Base-by-base conservation (phyloP, 179 eudicot genomes). In the Silene vulgaris region DNA sequence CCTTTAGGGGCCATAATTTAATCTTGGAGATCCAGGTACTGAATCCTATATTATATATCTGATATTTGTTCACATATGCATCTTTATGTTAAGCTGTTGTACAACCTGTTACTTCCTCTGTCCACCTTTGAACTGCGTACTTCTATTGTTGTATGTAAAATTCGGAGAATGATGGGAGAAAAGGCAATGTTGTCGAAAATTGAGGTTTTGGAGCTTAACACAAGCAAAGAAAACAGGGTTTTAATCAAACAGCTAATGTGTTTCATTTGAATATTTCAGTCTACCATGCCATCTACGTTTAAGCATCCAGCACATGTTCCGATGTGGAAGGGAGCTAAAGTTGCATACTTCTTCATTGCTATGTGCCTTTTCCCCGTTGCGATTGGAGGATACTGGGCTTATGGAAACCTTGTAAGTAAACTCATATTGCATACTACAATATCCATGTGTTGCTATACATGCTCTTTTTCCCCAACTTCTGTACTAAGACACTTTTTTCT, bases 221-320 rank as follows among this genome's bases (percentile, higher is more conserved):
- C 35, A 30, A 30, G 35, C 35, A 14, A 32, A 26, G 28, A 11
- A 40, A 73, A 35, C 9, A 13, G 20, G 48, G n/a, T 0, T 40
- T 62, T 50, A 54, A 5, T 28, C 11, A 30, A 9, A 66, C 12
- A 52, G 28, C 28, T 80, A 40, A 83, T 11, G 12, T 65, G 60
- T 16, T 50, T 56, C 37, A 11, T 20, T 69, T 78, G 59, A 50
- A 32, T 35, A 21, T 72, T 77, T 69, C 79, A 94, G 98, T 91
- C 98, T 17, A 94, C 98, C 14, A 94, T 94, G 98, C 98, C 98
- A 14, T 94, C 98, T 43, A 94, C 96, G 0, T 91, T 94, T 82
- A 94, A 94, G 87, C 90, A 91, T 81, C 98, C 98, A n/a, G 98
- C 98, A 30, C 92, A 94, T 80, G 98, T 94, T 84, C 96, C 93